Evolutionary conservation across 805 yeast species (phyloP).

Genomic region (Maudiozyma bulderi): DNA sequence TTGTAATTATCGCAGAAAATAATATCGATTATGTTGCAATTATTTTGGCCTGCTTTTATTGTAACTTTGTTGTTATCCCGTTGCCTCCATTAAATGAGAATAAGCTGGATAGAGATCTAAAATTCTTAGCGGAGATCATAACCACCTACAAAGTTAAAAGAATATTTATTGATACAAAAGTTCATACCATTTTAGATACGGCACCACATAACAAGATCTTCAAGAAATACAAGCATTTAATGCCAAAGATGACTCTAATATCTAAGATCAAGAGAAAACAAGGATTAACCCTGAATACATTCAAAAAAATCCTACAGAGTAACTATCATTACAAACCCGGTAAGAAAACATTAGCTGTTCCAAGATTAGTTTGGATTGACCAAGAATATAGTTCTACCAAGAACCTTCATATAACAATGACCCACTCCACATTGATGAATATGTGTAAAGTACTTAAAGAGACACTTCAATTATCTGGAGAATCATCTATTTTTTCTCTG

Average conservation of each 20-base stretch:
- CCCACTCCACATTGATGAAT: constrained; percentile 57
- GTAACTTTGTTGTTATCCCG: constrained; percentile 57
- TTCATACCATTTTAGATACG: constrained; percentile 16
- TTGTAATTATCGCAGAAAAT: constrained; percentile 74
- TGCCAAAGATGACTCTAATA: constrained; percentile 26
- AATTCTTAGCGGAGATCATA: constrained; percentile 54
- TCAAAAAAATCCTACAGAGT: constrained; percentile 12
- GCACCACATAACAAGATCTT: constrained; percentile 15
- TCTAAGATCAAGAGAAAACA: constrained; percentile 25
- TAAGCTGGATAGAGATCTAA: constrained; percentile 63
- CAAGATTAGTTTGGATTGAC: constrained; percentile 26
- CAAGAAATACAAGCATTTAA: constrained; percentile 15
- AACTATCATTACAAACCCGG: constrained; percentile 16
- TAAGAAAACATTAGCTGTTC: constrained; percentile 26
- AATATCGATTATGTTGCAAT: constrained; percentile 81
- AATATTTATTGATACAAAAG: constrained; percentile 56
- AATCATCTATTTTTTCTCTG: constrained; percentile 71
- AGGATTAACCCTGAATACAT: constrained; percentile 12
- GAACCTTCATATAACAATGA: constrained; percentile 28
- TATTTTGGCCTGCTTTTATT: constrained; percentile 73
- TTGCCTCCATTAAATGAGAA: constrained; percentile 63
- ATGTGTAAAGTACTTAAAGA: constrained; percentile 85
- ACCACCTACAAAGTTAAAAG: constrained; percentile 62
- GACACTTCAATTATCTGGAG: constrained; percentile 72
- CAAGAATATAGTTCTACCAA: constrained; percentile 15